Evolutionary conservation across 169 alveolate species (phyloP).

Genomic region (Eimeria necatrix): DNA sequence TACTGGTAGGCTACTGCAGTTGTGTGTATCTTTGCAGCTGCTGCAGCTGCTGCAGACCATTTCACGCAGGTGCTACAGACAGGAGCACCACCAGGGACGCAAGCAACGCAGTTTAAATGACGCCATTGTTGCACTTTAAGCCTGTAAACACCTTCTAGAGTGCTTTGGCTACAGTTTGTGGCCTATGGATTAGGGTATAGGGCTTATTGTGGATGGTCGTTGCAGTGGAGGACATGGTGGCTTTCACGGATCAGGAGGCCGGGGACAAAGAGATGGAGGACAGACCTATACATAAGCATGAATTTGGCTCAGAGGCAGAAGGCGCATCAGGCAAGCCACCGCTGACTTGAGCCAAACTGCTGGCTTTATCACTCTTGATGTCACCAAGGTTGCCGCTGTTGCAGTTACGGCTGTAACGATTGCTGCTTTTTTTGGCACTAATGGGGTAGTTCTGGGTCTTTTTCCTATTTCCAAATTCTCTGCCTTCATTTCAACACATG

Average conservation of each 20-base stretch:
- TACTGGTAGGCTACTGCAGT: background rate
- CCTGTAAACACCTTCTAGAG: background rate
- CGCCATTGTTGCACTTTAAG: background rate
- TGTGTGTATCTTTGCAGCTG: background rate
- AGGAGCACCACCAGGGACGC: background rate
- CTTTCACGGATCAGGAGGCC: background rate
- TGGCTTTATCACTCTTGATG: background rate
- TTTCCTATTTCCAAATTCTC: background rate
- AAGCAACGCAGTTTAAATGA: background rate
- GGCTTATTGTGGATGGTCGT: background rate
- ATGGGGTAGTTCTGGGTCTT: background rate
- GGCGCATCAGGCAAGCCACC: background rate
- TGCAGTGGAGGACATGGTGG: background rate
- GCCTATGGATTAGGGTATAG: slow-evolving; percentile 10
- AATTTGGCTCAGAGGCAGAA: background rate
- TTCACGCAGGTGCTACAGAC: background rate
- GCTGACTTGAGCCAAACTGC: background rate
- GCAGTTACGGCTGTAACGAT: background rate
- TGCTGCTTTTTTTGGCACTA: background rate
- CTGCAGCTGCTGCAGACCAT: slow-evolving; percentile 13
- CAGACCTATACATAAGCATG: background rate
- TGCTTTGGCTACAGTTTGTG: too few relatives aligned
- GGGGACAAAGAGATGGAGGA: background rate
- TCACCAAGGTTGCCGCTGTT: background rate
- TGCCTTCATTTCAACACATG: background rate